Evolutionary conservation across 192 early-diverging fungal genomes (phyloP).

Genomic region (Linnemannia zychae): DNA sequence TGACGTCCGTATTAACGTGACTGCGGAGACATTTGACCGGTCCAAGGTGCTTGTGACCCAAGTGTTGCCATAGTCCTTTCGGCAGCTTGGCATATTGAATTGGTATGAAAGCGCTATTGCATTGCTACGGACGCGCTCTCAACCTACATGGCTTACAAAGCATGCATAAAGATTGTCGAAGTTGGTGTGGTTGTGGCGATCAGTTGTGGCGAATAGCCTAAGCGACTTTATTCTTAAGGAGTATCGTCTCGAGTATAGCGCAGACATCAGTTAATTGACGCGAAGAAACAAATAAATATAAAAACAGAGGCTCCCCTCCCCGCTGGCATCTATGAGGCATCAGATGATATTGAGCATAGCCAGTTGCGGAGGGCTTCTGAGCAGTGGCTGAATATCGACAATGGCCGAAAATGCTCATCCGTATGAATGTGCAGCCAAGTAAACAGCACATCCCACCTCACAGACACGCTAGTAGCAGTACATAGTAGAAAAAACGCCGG

Average conservation of each 20-base stretch:
- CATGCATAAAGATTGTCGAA: constrained; percentile 7
- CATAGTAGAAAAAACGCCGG: neutral
- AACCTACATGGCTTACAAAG: constrained; percentile 2
- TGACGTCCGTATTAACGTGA: constrained; percentile 10
- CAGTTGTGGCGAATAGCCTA: constrained; percentile 10
- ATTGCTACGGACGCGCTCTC: neutral
- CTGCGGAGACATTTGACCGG: constrained; percentile 1
- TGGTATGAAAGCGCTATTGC: neutral
- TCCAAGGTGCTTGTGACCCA: neutral
- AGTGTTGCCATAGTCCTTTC: constrained; percentile 1
- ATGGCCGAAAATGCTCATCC: constrained; percentile 10
- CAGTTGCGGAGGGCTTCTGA: constrained; percentile 1
- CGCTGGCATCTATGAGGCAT: neutral
- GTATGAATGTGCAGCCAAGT: constrained; percentile 10
- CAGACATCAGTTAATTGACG: neutral
- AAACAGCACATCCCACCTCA: neutral
- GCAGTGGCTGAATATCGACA: constrained; percentile 10
- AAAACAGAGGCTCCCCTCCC: neutral
- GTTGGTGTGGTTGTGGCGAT: neutral
- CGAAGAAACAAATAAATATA: neutral
- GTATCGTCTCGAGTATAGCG: neutral
- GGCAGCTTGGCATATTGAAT: neutral
- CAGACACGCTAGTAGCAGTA: too few relatives aligned
- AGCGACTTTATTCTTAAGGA: constrained; percentile 8
- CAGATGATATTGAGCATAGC: neutral